Base-by-base conservation (phyloP, 192 early-diverging fungal species). In the Coemansia erecta region DNA sequence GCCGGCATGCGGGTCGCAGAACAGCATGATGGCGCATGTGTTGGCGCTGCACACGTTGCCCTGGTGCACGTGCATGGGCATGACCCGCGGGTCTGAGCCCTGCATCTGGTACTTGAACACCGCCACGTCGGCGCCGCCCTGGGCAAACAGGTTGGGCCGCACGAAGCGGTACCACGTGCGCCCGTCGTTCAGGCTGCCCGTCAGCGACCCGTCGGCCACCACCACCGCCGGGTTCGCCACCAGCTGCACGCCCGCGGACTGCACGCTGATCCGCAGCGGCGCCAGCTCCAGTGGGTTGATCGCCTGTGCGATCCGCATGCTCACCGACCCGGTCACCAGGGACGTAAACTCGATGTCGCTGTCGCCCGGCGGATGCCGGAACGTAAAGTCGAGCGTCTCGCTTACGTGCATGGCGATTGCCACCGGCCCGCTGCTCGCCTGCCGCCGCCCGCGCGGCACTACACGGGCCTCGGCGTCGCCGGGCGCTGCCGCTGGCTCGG, bases 111-210 rank as follows among this genome's bases (percentile, higher is more conserved):
- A 78, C 65, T 78, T 78, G 62, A 78, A 78, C 46, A 78, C 69
- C 11, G 58, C 51, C 5, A 68, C 69, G 17, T 56, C 57, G 5
- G 56, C 74, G 8, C 26, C 28, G 9, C 59, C 58, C 18, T 66
- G 58, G 3, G 75, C 69, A 67, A 78, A 78, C 45, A 78, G 52
- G 35, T 78, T 67, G 10, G 75, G 75, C 33, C 75, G 69, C 56
- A 78, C 70, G 55, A 78, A 78, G 33, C 75, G 69, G 60, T 64
- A 78, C 75, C 75, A 72, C 59, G 72, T 66, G 47, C 66, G 52
- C 0, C 64, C 60, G 21, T 66, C 73, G n/a, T 9, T 56, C 53
- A 59, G 53, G 2, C 61, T 15, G 11, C 66, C 53, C 2, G 73
- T 68, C 54, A 64, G 31, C 18, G 76, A 69, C 0, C 70, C 35